phyloP scores from a whole-genome alignment of 306 rosid species.

The Casuarina cunninghamiana region DNA sequence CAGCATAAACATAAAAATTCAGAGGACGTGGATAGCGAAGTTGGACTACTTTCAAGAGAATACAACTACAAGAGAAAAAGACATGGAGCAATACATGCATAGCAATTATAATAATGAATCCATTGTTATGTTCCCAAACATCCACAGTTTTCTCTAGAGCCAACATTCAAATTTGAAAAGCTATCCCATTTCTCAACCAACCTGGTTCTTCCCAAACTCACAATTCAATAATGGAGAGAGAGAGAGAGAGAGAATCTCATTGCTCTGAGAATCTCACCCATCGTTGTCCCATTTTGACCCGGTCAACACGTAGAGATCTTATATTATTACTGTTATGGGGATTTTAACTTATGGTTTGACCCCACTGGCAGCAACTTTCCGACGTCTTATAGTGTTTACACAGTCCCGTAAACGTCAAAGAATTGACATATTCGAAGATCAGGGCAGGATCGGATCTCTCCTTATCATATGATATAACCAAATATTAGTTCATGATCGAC shows the following conservation, averaged over 20 bases:
- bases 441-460: neutral
- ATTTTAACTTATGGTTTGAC: slow-evolving; percentile 34
- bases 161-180: slow-evolving; percentile 28
- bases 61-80: neutral
- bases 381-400: too few relatives aligned
- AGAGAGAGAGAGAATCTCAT: slow-evolving; percentile 19
- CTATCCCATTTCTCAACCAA: slow-evolving; percentile 28
- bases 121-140: slow-evolving; percentile 17
- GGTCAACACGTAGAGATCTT: slow-evolving; percentile 43
- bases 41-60: neutral
- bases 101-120: neutral
- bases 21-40: too few relatives aligned
- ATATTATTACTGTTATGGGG: slow-evolving; percentile 18
- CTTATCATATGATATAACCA: too few relatives aligned
- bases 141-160: slow-evolving; percentile 25
- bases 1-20: neutral
- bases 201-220: slow-evolving; percentile 28
- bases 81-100: too few relatives aligned
- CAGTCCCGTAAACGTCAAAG: slow-evolving; percentile 4
- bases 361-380: slow-evolving; percentile 2
- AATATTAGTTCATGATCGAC: neutral
- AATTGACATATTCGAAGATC: slow-evolving; percentile 29
- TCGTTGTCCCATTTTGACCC: slow-evolving; percentile 45
- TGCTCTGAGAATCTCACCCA: slow-evolving; percentile 23
- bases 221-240: slow-evolving; percentile 24